Evolutionary conservation across 2,329 filamentous ascomycete genomes (phyloP), one percentile per base, ranked within the genome.

Genomic region (Botrytis hyacinthi): DNA sequence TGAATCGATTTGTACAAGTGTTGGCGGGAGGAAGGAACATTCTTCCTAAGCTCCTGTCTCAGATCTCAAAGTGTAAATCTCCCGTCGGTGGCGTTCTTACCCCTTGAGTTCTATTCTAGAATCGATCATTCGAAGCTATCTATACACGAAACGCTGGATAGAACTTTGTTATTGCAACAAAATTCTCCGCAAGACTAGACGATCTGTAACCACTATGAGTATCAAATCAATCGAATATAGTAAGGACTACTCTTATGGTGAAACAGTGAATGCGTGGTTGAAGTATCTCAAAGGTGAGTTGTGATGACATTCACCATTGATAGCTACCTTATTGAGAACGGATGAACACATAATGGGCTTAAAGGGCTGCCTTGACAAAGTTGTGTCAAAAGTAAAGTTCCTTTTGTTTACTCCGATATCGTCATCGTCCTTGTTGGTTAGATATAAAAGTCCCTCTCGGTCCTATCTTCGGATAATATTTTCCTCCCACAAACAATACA

Each of bases 41-140:
- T 67, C 70, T 59, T 67, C 61, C 70, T 57, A 67, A 67, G 29
- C 44, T 72, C 70, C 70, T 72, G 61, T 67, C 70, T 72, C 37
- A 59, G 61, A 66, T 57, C 26, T 57, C n/a, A 66, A 68, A 67
- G 70, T 66, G 48, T 65, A 72, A 72, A 65, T 48, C 37, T 42
- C 44, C 48, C 48, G 16, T 54, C 46, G 29, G 61, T 72, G 66
- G 40, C 48, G 70, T 67, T 72, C 70, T 67, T 72, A 35, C 70
- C 70, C 48, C 48, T 72, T n/a, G 22, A 57, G 46, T 37, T 54
- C 1, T 59, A 35, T 46, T 57, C 61, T 65, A 10, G 70, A 59
- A 67, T 66, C 29, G 46, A 66, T 26, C 46, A 32, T 35, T 59
- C 46, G 44, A 72, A 59, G 70, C 70, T 59, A 67, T 42, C 5